Evolutionary conservation across 1,284 basidiomycete species (phyloP), one percentile per base, ranked within the genome.

Genomic region (Leccinum holopus): DNA sequence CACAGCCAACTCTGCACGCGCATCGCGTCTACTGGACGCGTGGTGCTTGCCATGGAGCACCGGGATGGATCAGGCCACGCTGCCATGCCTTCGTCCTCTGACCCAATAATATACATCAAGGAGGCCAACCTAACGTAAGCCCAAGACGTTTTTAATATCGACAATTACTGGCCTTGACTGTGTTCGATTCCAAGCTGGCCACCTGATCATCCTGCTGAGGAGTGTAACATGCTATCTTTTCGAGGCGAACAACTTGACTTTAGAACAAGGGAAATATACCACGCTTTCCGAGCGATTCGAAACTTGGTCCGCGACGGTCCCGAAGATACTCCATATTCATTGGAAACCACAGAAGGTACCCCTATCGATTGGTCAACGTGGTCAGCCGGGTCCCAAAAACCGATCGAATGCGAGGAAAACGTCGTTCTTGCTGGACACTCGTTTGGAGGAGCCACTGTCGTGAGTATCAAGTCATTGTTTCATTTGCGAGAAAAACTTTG

Each of bases 1-100:
- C 65, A 55, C 66, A 90, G 90, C 65, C 88, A 92, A 74, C 75
- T 87, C 63, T 93, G 90, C 69, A 79, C 81, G 2, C 80, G 82
- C 12, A 76, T 94, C 30, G 92, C 91, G 3, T 84, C 88, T 2
- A 81, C 87, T 55, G 92, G 92, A 3, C 86, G 83, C 65, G 84
- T 94, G 14, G 91, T 94, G 1, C 78, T 92, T 35, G 87, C 89
- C 2, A 74, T 94, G 49, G 90, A 93, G 70, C 92, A 94, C 71
- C 80, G 85, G 16, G 92, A 94, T 72, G 91, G 91, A 0, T 87
- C 87, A 2, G 87, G 81, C 0, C 84, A 86, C 1, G 66, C 82
- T 69, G 72, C 75, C 72, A 63, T 77, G 66, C 68, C 72, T 70
- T 79, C 66, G 56, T 73, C 60, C 70, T 77, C 66, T 5, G 69